These are phyloP conservation scores for Cryptosporidium meleagridis DNA, from an alignment of 169 alveolate species.

Conservation along the genomic window DNA sequence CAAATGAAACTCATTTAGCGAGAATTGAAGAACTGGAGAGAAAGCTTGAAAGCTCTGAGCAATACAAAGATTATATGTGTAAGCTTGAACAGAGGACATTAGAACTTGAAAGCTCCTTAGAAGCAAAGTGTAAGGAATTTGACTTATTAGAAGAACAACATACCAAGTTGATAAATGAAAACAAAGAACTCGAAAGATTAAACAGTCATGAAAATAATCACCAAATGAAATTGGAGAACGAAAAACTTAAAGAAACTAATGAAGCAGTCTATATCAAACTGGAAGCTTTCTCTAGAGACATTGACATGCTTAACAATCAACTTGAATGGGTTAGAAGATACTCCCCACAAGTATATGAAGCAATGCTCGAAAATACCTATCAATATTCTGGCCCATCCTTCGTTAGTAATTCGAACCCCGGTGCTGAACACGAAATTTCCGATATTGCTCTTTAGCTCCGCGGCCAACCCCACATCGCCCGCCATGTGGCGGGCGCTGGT, in stretches of 20 bases:
- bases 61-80: not conserved
- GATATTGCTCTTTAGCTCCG: constrained; percentile 1
- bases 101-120: not conserved
- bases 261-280: constrained; percentile 61
- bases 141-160: not conserved
- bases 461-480: constrained; percentile 9
- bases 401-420: not conserved
- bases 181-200: not conserved
- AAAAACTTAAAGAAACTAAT: constrained; percentile 40
- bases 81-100: not conserved
- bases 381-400: not conserved
- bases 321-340: constrained; percentile 70
- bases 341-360: constrained; percentile 67
- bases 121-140: not conserved
- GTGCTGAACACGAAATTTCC: constrained; percentile 9
- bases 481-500: not conserved
- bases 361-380: constrained; percentile 53
- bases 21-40: not conserved
- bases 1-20: not conserved
- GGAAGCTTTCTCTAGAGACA: constrained; percentile 64
- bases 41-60: constrained; percentile 3
- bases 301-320: constrained; percentile 48
- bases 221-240: constrained; percentile 6
- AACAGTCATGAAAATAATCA: not conserved
- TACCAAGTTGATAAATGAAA: not conserved